A percentile compares a stretch with the other conserved stretches of the same genome.
Conservation (phyloP, 495 filamentous ascomycete species). For the Hypoxylon intermedium region DNA sequence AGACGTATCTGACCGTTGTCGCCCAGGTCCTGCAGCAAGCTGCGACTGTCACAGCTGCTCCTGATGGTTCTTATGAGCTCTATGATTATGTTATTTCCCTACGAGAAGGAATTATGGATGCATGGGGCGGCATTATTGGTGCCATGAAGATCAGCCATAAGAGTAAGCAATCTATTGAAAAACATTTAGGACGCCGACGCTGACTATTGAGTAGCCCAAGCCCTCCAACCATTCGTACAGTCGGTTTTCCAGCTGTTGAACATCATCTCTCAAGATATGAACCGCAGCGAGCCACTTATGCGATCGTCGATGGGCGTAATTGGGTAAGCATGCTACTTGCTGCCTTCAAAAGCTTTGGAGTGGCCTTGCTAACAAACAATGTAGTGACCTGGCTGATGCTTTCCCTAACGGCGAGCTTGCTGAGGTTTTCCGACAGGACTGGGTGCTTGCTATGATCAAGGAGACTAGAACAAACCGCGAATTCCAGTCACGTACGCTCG, state of each 20-base stretch:
- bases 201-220: constrained; percentile 59
- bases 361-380: constrained; percentile 45
- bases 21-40: constrained; percentile 94
- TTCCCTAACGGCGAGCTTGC: constrained; percentile 90
- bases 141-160: constrained; percentile 85
- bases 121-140: constrained; percentile 93
- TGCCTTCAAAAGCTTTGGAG: constrained; percentile 10
- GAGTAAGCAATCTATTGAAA: constrained; percentile 57
- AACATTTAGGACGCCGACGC: constrained; percentile 6
- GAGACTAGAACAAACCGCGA: constrained; percentile 86
- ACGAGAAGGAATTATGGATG: constrained; percentile 97
- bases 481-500: constrained; percentile 79
- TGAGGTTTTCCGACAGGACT: constrained; percentile 84
- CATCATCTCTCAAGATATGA: constrained; percentile 76
- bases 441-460: constrained; percentile 85
- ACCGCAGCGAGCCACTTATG: constrained; percentile 90
- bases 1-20: constrained; percentile 89
- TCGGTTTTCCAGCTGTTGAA: constrained; percentile 90
- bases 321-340: constrained; percentile 66
- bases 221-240: constrained; percentile 78
- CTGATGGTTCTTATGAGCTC: constrained; percentile 84
- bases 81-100: constrained; percentile 93
- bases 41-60: constrained; percentile 73
- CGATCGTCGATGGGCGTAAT: constrained; percentile 94
- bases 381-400: constrained; percentile 89